Conservation (phyloP, 305 asterid genomes). For the Fraxinus xanthoxyloides region DNA sequence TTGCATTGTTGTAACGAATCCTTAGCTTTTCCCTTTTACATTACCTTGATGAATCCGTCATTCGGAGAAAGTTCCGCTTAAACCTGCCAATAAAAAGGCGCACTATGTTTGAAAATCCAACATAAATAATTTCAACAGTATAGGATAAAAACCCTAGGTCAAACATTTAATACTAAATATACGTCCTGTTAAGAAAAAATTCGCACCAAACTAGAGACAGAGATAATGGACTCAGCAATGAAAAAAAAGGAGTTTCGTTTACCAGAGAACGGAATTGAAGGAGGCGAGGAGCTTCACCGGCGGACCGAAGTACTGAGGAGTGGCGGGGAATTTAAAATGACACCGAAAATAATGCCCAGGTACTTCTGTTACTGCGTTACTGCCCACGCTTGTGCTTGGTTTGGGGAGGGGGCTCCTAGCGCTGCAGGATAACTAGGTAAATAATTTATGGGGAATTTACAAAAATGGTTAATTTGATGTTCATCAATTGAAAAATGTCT, state of each 20-base stretch:
- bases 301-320: constrained; percentile 18
- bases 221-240: constrained; percentile 5
- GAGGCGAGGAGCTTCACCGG: constrained; percentile 24
- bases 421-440: not conserved
- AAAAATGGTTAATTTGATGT: too few species aligned
- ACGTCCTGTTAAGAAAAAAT: not conserved
- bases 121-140: not conserved
- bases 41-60: constrained; percentile 50
- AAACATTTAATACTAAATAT: not conserved
- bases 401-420: not conserved
- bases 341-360: not conserved
- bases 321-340: constrained; percentile 43
- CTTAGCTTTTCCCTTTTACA: not conserved
- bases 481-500: too few species aligned
- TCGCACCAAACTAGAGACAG: not conserved
- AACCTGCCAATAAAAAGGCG: constrained; percentile 12
- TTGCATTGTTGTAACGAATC: not conserved
- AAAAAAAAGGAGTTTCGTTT: not conserved
- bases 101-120: not conserved
- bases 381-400: not conserved
- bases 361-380: not conserved
- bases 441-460: too few species aligned
- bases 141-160: constrained; percentile 32
- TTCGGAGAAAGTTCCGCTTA: constrained; percentile 22
- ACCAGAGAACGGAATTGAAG: constrained; percentile 19